Evolutionary conservation across 2,329 filamentous ascomycete species (phyloP).

Genomic region (Exophiala spinifera): DNA sequence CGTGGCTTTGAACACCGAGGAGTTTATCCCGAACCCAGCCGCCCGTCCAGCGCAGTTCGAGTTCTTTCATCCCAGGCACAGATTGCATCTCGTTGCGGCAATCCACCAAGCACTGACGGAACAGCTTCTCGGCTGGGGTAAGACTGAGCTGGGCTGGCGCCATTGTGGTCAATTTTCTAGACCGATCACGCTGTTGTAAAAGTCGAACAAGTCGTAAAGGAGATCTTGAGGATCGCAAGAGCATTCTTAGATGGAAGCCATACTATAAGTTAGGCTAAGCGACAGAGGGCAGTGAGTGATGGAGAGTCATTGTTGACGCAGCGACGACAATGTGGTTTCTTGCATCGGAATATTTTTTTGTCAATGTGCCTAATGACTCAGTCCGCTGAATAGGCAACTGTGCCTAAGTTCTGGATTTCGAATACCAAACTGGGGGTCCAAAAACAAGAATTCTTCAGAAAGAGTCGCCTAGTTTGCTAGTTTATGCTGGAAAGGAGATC

Average conservation of each 20-base stretch:
- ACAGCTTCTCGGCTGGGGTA: slow-evolving; percentile 28
- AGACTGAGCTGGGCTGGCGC: slow-evolving; percentile 13
- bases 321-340: too few relatives aligned
- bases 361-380: too few relatives aligned
- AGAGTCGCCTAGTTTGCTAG: too few relatives aligned
- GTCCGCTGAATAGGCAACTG: too few relatives aligned
- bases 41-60: slow-evolving; percentile 47
- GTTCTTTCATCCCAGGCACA: slow-evolving; percentile 29
- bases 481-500: too few relatives aligned
- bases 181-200: background rate
- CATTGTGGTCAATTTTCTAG: slow-evolving; percentile 9
- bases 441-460: too few relatives aligned
- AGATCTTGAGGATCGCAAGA: background rate
- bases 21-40: slow-evolving; percentile 53
- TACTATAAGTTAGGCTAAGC: too few relatives aligned
- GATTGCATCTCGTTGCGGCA: slow-evolving; percentile 24
- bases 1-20: slow-evolving; percentile 45
- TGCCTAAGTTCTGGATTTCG: too few relatives aligned
- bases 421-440: too few relatives aligned
- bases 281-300: too few relatives aligned
- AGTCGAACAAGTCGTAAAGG: background rate
- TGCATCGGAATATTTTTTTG: too few relatives aligned
- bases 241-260: slow-evolving; percentile 6
- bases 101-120: slow-evolving; percentile 29
- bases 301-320: too few relatives aligned